Evolutionary conservation across 2,329 filamentous ascomycete species (phyloP).

Genomic region (Trichoderma sp.): DNA sequence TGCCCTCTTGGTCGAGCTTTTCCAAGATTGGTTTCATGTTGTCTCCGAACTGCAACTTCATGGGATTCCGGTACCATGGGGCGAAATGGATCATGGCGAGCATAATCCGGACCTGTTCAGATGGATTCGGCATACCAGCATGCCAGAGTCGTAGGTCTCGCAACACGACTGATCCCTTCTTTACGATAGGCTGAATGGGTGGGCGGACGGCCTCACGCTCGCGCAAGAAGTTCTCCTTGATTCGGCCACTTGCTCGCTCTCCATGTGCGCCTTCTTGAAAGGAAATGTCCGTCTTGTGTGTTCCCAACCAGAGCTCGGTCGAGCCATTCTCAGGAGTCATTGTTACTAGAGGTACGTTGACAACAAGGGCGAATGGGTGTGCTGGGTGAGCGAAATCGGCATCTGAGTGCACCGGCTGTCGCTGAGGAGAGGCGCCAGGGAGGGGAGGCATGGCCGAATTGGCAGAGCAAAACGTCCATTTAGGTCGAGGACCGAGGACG

Average conservation of each 20-base stretch:
- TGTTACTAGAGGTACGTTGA: conserved; percentile 52
- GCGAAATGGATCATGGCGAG: conserved; percentile 60
- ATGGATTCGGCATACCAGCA: conserved; percentile 59
- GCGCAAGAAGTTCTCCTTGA: conserved; percentile 41
- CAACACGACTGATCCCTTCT: conserved; percentile 55
- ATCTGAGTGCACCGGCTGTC: conserved; percentile 58
- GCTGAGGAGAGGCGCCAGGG: conserved; percentile 36
- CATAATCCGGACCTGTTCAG: conserved; percentile 52
- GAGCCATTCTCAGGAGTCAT: conserved; percentile 52
- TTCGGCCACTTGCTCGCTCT: conserved; percentile 50
- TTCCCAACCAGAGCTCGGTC: conserved; percentile 60
- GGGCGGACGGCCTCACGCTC: conserved; percentile 37
- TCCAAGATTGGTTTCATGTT: conserved; percentile 47
- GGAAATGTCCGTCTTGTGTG: conserved; percentile 40
- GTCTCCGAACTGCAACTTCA: conserved; percentile 53
- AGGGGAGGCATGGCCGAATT: conserved; percentile 55
- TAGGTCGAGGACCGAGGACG: conserved; percentile 52
- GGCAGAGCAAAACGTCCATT: conserved; percentile 57
- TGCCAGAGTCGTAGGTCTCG: conserved; percentile 63
- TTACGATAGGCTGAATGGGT: conserved; percentile 49
- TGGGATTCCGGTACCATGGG: conserved; percentile 55
- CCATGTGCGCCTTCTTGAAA: conserved; percentile 50
- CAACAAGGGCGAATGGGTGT: conserved; percentile 53
- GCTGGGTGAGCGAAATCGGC: conserved; percentile 55
- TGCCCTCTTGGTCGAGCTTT: conserved; percentile 37